Percentiles rank a stretch among this genome's conserved stretches.
Conservation (phyloP, 352 stramenopile genomes). For the Thraustochytrium sp. region DNA sequence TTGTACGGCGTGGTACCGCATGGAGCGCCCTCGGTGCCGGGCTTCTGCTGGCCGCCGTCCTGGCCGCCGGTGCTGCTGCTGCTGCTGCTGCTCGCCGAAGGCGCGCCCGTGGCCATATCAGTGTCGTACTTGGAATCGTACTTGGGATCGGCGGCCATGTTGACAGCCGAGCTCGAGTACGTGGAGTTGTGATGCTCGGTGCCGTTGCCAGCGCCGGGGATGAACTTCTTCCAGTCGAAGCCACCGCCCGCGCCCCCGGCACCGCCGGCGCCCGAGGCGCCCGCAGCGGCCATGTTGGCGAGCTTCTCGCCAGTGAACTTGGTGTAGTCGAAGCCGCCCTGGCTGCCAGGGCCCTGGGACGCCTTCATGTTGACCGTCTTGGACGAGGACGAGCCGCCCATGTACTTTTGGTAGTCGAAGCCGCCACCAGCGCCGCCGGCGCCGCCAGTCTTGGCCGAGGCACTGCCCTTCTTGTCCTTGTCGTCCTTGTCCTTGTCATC, state of each 20-base stretch:
- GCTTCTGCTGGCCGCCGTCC: neutral
- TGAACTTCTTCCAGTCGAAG: conserved; percentile 33
- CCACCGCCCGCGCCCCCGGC: neutral
- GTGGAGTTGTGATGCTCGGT: no score
- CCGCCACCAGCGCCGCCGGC: neutral
- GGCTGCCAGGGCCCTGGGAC: neutral
- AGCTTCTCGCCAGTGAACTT: conserved; percentile 35
- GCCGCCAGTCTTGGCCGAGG: neutral
- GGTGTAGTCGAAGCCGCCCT: conserved; percentile 32
- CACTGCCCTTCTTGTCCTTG: neutral
- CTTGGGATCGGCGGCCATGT: neutral
- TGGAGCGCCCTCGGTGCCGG: neutral
- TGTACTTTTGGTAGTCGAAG: conserved; percentile 40
- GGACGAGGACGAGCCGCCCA: neutral
- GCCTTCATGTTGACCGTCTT: conserved; percentile 10
- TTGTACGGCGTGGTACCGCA: conserved; percentile 28
- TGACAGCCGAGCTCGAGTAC: no score
- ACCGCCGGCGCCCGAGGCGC: neutral
- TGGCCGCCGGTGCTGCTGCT: neutral
- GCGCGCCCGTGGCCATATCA: neutral
- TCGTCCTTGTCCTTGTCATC: neutral
- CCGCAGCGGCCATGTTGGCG: neutral
- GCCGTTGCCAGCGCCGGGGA: neutral
- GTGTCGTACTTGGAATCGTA: neutral
- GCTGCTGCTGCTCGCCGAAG: neutral